A percentile compares a stretch with the other conserved stretches of the same genome.
Evolutionary conservation across 176 grass and related monocot genomes (phyloP).

Genomic region (Thalia dealbata): DNA sequence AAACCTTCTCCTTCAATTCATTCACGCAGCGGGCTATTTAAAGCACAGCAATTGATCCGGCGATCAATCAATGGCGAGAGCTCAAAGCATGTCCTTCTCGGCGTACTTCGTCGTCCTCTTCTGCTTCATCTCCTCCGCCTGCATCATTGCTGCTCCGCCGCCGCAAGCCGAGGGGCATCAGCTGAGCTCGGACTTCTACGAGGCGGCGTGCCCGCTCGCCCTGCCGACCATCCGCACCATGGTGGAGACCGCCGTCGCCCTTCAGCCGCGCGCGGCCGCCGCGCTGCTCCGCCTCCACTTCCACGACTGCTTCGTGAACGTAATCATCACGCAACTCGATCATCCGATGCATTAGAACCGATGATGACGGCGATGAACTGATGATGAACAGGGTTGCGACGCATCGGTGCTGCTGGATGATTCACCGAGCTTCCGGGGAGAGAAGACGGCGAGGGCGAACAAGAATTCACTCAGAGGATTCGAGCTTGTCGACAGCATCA

Average conservation of each 20-base stretch:
- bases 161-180: constrained; percentile 8
- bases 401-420: too few relatives aligned
- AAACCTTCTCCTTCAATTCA: too few relatives aligned
- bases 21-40: too few relatives aligned
- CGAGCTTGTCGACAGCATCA: constrained; percentile 60
- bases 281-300: constrained; percentile 36
- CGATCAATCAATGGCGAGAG: too few relatives aligned
- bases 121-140: too few relatives aligned
- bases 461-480: constrained; percentile 56
- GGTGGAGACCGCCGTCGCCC: constrained; percentile 32
- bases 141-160: too few relatives aligned
- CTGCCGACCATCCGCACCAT: constrained; percentile 40
- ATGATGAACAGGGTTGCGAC: too few relatives aligned
- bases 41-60: too few relatives aligned
- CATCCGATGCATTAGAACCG: constrained; percentile 63
- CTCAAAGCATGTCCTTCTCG: too few relatives aligned
- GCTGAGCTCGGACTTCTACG: constrained; percentile 57
- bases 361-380: too few relatives aligned
- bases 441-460: constrained; percentile 64
- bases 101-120: too few relatives aligned
- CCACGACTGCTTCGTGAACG: constrained; percentile 80
- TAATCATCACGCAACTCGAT: constrained; percentile 29
- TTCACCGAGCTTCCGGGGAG: constrained; percentile 28
- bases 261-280: constrained; percentile 41
- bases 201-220: constrained; percentile 39